These are phyloP conservation scores for Phylloporus sp. DNA, from an alignment of 768 basidiomycete genomes.

Conservation along the genomic window DNA sequence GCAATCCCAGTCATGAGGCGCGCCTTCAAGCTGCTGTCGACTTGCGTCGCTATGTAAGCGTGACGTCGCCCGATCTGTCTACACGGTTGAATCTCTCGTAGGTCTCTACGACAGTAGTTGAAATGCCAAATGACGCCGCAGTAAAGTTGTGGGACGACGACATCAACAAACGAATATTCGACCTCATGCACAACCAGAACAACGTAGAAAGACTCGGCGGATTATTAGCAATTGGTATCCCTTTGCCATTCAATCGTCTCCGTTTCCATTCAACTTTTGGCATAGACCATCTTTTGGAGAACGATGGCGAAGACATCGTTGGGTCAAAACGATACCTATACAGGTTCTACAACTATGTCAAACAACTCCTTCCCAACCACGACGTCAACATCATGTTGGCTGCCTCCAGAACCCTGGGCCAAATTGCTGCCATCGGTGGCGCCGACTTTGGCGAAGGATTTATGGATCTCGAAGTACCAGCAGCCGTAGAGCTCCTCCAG, in stretches of 20 bases:
- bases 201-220: constrained; percentile 82
- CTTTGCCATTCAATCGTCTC: background rate
- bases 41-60: constrained; percentile 68
- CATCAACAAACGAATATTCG: constrained; percentile 75
- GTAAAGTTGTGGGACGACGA: constrained; percentile 84
- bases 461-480: constrained; percentile 86
- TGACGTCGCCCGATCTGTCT: constrained; percentile 7
- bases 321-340: constrained; percentile 79
- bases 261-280: constrained; percentile 6
- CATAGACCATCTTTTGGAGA: constrained; percentile 69
- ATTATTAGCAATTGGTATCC: constrained; percentile 79
- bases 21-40: constrained; percentile 68
- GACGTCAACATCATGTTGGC: constrained; percentile 94
- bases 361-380: constrained; percentile 83
- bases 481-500: constrained; percentile 76
- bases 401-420: constrained; percentile 88
- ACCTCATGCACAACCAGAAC: constrained; percentile 78
- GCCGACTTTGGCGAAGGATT: constrained; percentile 82
- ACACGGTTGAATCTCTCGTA: constrained; percentile 28
- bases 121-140: constrained; percentile 78
- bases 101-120: constrained; percentile 71
- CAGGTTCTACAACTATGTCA: constrained; percentile 90
- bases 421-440: constrained; percentile 81
- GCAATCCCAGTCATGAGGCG: constrained; percentile 59
- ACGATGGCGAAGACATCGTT: constrained; percentile 75